Evolutionary conservation across 768 basidiomycete species (phyloP), one percentile per base, ranked within the genome.

Genomic region (Termitomyces sp.): DNA sequence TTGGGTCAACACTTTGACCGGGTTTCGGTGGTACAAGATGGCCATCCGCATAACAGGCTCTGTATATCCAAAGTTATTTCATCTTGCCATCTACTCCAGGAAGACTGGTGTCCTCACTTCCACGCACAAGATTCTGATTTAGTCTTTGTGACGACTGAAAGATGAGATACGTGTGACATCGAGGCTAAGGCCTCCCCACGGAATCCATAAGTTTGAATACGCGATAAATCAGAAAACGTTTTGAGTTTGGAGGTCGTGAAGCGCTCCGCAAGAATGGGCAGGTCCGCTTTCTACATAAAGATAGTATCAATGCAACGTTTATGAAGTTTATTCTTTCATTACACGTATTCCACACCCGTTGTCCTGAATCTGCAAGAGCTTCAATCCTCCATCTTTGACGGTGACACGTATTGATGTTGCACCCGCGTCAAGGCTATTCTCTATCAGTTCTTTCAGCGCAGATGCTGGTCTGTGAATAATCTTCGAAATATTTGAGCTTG

Each of bases 131-230:
- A 72, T 40, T 94, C 93, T 0, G 76, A 66, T 67, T 84, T 90
- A 0, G 90, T 93, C 76, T 98, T 98, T 5, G 94, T 97, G n/a
- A 91, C 74, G 10, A 98, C 89, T 18, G 86, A 85, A 55, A 99
- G 77, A 69, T 90, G 91, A 1, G 95, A 87, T 40, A 96, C 93
- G 72, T 97, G 94, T 5, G 93, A 95, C 58, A 99, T 93, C 13
- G 93, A 95, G 2, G 96, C 97, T 48, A 99, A 75, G 0, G 97
- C 97, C 74, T 99, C 97, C 30, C 97, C 96, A 52, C 97, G 84
- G 72, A 99, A 99, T 0, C 97, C 97, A 70, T 98, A 98, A 0
- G 96, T 98, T 2, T 82, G 79, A 36, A 99, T 79, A n/a, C 77
- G 79, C 34, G 86, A 84, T 54, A 99, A 71, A 67, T 99, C 97